Evolutionary conservation across 176 grass and related monocot species (phyloP).

Genomic region (Puccinellia tenuiflora): DNA sequence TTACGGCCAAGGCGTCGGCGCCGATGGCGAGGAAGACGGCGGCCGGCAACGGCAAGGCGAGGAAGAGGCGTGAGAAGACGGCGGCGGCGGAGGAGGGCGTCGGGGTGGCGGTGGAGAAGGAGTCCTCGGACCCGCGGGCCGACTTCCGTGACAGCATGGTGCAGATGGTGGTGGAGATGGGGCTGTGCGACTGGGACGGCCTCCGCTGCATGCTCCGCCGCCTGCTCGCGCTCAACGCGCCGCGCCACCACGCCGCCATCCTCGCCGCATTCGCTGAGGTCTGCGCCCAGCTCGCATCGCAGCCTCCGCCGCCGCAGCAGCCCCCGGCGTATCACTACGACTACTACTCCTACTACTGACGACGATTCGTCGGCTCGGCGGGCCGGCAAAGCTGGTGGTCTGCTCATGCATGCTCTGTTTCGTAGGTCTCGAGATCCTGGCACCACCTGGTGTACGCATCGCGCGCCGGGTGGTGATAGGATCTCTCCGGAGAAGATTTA

Average conservation of each 20-base stretch:
- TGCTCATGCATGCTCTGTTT: background rate
- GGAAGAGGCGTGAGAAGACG: slow-evolving; percentile 14
- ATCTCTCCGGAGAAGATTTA: slow-evolving; percentile 36
- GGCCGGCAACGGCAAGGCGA: background rate
- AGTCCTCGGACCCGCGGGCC: slow-evolving; percentile 69
- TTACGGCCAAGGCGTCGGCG: background rate
- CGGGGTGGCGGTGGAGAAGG: slow-evolving; percentile 93
- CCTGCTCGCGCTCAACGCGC: slow-evolving; percentile 91
- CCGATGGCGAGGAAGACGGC: background rate
- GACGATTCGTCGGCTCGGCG: background rate
- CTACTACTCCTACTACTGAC: slow-evolving; percentile 36
- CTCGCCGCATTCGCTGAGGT: slow-evolving; percentile 86
- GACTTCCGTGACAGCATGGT: slow-evolving; percentile 90
- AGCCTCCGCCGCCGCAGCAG: background rate
- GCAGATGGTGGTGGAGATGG: slow-evolving; percentile 95
- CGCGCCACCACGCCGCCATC: slow-evolving; percentile 87
- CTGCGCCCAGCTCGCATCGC: slow-evolving; percentile 45
- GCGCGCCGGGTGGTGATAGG: slow-evolving; percentile 70
- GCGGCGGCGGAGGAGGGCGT: background rate
- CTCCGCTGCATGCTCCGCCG: slow-evolving; percentile 81
- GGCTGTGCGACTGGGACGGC: slow-evolving; percentile 74
- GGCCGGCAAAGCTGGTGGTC: background rate
- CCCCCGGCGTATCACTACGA: slow-evolving; percentile 21
- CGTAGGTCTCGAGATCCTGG: slow-evolving; percentile 58
- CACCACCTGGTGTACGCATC: slow-evolving; percentile 50